Base-by-base conservation (phyloP, 2,329 filamentous ascomycete genomes). In the Clonostachys sp. region DNA sequence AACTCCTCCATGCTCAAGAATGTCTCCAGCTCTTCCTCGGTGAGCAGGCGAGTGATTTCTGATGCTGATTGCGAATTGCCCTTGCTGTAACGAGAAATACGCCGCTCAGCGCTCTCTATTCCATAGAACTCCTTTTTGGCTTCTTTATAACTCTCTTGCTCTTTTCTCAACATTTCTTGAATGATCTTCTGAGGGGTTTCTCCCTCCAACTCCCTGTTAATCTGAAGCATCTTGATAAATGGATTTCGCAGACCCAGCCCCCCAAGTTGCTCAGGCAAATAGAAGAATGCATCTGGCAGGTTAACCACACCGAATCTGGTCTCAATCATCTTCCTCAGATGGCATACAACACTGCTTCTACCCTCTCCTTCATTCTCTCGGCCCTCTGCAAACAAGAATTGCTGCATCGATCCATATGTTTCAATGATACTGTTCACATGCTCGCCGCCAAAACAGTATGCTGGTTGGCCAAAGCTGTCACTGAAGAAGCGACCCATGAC, bases 201-300 rank as follows among this genome's bases (percentile, higher is more conserved):
- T n/a, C 12, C 34, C 24, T 45, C 34, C 12, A 45, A 42, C 12
- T 54, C 44, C 5, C 68, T 57, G 42, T 65, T 62, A 38, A 68
- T 57, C 6, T 68, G 56, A 44, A 74, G 64, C 13, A 70, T 57
- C 2, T 60, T 53, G 18, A 75, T 60, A 53, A 75, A 73, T 1
- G 73, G 74, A 50, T 75, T 76, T 6, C 65, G 64, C 5, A 77
- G 56, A 0, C 66, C 72, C 0, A 77, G 62, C 0, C 74, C 74
- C 9, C 74, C 74, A 3, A 75, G 58, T 41, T 68, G 58, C 34
- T 68, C 64, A 0, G 73, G 73, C 30, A 75, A 60, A 53, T 70
- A 72, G 53, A 77, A 65, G 55, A 75, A 75, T 52, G 55, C 67
- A 47, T 75, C 72, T 1, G 72, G 69, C 10, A 75, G 53, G 34